Conservation (phyloP, 2,329 filamentous ascomycete species). For the Apiospora sp. region DNA sequence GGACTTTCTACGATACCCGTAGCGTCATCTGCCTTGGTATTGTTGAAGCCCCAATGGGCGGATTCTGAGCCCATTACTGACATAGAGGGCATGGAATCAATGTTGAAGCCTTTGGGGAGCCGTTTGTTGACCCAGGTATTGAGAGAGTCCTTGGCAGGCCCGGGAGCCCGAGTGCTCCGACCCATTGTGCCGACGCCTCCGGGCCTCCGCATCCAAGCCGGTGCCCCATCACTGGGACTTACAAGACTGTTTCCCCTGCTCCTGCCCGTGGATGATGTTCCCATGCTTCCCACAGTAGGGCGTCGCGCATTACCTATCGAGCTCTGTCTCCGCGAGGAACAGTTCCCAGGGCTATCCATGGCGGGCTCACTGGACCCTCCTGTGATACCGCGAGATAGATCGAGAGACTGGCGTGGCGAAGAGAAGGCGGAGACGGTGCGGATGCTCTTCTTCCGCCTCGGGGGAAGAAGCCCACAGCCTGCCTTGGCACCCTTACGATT, state of each 20-base stretch:
- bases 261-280: constrained; percentile 37
- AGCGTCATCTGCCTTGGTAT: constrained; percentile 42
- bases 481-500: constrained; percentile 83
- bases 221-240: constrained; percentile 42
- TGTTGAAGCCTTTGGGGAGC: constrained; percentile 74
- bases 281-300: constrained; percentile 37
- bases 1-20: constrained; percentile 59
- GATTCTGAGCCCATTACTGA: constrained; percentile 69
- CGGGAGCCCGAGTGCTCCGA: constrained; percentile 74
- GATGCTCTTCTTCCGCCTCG: constrained; percentile 84
- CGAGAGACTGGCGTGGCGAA: constrained; percentile 72
- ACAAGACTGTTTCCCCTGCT: constrained; percentile 41
- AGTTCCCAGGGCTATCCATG: constrained; percentile 37
- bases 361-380: constrained; percentile 33
- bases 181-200: constrained; percentile 88
- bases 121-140: constrained; percentile 87
- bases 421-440: constrained; percentile 70
- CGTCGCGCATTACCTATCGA: constrained; percentile 35
- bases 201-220: constrained; percentile 78
- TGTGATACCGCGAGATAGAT: constrained; percentile 52
- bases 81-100: constrained; percentile 73
- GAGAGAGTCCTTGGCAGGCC: constrained; percentile 83
- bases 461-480: constrained; percentile 85
- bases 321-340: constrained; percentile 43
- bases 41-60: constrained; percentile 63